Evolutionary conservation across 2,329 filamentous ascomycete species (phyloP).

Genomic region (Trichophyton verrucosum): DNA sequence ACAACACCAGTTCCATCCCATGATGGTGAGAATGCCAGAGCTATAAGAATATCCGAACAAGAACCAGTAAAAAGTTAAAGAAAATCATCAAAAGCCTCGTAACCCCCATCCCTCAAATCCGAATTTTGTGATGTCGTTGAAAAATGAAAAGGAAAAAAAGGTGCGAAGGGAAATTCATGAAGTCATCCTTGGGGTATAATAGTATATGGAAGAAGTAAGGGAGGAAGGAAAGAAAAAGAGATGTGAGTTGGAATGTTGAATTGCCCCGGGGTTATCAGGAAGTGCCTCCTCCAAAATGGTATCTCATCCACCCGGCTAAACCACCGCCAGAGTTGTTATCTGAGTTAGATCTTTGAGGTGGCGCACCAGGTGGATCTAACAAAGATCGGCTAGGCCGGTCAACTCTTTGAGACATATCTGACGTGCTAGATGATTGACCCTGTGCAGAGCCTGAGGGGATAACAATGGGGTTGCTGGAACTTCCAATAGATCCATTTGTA

Average conservation of each 20-base stretch:
- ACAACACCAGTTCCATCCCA: neutral
- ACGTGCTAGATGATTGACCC: neutral
- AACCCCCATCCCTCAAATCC: neutral
- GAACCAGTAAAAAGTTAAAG: neutral
- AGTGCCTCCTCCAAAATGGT: conserved; percentile 12
- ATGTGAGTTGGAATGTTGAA: neutral
- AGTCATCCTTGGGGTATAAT: neutral
- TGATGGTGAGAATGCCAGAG: neutral
- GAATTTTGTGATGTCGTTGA: neutral
- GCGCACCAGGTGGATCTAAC: neutral
- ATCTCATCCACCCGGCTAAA: conserved; percentile 11
- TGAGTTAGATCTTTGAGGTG: neutral
- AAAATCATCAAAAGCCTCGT: neutral
- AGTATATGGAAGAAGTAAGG: neutral
- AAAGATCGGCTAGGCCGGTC: neutral
- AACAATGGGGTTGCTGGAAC: conserved; percentile 1
- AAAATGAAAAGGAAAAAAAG: neutral
- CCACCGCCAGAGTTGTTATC: conserved; percentile 1
- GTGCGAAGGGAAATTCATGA: neutral
- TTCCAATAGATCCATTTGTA: neutral
- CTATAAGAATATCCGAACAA: neutral
- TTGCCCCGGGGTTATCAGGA: neutral
- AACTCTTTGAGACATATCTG: neutral
- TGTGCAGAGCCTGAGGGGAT: neutral
- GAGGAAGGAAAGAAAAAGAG: neutral